phyloP scores from a whole-genome alignment of 2,329 filamentous ascomycete species.

The Aureobasidium pullulans region DNA sequence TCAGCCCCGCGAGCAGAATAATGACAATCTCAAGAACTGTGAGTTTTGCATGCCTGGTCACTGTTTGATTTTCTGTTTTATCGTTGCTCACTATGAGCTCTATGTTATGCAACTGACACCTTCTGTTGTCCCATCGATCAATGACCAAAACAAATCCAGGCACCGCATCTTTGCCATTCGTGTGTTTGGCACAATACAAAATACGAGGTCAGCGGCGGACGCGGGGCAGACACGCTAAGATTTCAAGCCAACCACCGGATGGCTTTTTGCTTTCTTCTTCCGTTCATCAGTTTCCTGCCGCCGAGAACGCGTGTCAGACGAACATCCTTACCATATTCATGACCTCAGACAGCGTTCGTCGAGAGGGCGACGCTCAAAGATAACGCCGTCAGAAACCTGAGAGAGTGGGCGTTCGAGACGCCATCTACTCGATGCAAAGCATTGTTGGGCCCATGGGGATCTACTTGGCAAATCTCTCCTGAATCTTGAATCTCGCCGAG shows the following conservation, averaged over 20 bases:
- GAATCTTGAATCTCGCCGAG: constrained; percentile 4
- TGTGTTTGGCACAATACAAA: not conserved
- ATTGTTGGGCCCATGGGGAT: not conserved
- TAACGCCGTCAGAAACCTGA: not conserved
- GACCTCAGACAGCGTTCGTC: not conserved
- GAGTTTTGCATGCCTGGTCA: not conserved
- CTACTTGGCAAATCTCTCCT: not conserved
- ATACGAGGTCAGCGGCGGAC: not conserved
- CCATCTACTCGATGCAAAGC: not conserved
- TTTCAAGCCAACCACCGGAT: not conserved
- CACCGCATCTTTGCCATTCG: not conserved
- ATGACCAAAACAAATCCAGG: not conserved
- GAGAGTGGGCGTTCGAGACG: not conserved
- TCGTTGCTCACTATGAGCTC: not conserved
- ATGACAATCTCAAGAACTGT: not conserved
- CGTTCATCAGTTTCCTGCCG: not conserved
- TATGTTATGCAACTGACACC: not conserved
- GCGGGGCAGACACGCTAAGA: not conserved
- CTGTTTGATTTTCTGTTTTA: not conserved
- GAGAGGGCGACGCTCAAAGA: not conserved
- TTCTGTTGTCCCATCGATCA: not conserved
- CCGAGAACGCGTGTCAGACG: constrained; percentile 1
- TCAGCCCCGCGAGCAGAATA: not conserved
- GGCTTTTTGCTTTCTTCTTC: not conserved
- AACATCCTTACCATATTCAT: not conserved